Percentiles rank a stretch among this genome's conserved stretches.
phyloP scores from a whole-genome alignment of 192 early-diverging fungal species.

The Gamsiella multidivaricata region DNA sequence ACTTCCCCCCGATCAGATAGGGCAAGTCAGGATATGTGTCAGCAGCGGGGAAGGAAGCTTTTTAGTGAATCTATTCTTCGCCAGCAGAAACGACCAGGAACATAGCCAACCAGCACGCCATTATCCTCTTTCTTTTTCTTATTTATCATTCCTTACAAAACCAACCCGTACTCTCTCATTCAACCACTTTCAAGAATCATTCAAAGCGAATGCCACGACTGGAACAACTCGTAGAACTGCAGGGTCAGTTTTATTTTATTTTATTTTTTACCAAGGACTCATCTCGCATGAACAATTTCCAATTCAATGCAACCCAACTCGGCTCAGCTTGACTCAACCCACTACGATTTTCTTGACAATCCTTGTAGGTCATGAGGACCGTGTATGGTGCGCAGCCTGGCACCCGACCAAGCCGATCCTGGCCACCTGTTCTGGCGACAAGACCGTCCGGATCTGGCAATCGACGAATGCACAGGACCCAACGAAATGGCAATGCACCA shows the following conservation, averaged over 20 bases:
- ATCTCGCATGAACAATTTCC: not conserved
- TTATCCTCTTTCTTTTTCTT: too few species aligned
- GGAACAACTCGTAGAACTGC: conserved; percentile 68
- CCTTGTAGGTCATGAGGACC: conserved; percentile 77
- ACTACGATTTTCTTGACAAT: not conserved
- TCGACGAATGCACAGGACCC: conserved; percentile 53
- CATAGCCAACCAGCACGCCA: too few species aligned
- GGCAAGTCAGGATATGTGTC: too few species aligned
- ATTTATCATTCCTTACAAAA: not conserved
- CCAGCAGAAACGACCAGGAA: too few species aligned
- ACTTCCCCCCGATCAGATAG: too few species aligned
- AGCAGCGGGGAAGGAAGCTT: too few species aligned
- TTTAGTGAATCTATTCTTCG: too few species aligned
- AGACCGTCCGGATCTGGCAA: conserved; percentile 89
- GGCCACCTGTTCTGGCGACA: conserved; percentile 89
- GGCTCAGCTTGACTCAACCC: too few species aligned
- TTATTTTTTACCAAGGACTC: not conserved
- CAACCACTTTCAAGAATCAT: not conserved
- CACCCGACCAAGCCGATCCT: conserved; percentile 78
- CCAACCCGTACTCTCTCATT: not conserved
- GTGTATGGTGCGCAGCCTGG: conserved; percentile 91
- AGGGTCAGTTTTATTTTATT: conserved; percentile 53
- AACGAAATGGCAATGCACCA: conserved; percentile 75
- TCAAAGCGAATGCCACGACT: conserved; percentile 56
- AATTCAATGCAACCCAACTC: too few species aligned